phyloP scores from a whole-genome alignment of 345 rosid species.

The Melaleuca alternifolia region DNA sequence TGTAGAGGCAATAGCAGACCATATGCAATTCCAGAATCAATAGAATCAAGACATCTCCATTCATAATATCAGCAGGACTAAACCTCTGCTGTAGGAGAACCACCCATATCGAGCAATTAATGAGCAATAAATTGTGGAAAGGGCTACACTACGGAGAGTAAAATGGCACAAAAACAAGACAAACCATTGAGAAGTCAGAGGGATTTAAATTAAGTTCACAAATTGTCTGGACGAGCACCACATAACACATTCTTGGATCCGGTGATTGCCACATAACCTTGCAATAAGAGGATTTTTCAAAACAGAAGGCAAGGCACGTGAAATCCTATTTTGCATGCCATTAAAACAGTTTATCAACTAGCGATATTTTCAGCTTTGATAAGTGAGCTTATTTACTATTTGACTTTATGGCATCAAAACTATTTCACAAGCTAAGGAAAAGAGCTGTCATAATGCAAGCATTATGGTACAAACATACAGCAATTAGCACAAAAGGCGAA shows the following conservation, averaged over 20 bases:
- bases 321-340: neutral
- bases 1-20: neutral
- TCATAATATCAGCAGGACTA: neutral
- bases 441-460: neutral
- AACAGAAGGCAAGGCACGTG: neutral
- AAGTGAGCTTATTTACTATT: neutral
- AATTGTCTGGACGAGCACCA: too few species aligned
- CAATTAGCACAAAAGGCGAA: neutral
- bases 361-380: neutral
- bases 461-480: neutral
- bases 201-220: neutral
- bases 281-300: neutral
- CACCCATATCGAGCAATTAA: neutral
- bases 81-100: neutral
- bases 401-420: neutral
- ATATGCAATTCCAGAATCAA: neutral
- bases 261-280: neutral
- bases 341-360: neutral
- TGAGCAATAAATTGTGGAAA: neutral
- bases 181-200: neutral
- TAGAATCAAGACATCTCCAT: neutral
- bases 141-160: neutral
- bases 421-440: neutral
- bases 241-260: neutral
- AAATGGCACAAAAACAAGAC: neutral